Evolutionary conservation across 441 rosid genomes (phyloP).

Genomic region (Populus hybrid): DNA sequence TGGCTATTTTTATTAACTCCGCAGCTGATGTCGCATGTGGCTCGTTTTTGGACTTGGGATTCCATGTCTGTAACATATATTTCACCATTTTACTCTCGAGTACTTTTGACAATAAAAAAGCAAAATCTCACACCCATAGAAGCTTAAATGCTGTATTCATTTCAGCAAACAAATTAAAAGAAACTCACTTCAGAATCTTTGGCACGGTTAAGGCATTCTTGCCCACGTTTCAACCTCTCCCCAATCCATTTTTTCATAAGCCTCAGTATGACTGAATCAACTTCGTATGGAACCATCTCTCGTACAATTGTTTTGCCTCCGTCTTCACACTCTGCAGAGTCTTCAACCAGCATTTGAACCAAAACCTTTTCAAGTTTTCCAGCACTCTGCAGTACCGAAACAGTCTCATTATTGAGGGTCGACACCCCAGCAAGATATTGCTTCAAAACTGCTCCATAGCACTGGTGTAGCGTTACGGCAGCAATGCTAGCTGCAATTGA

Average conservation of each 20-base stretch:
- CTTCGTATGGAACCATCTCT: constrained; percentile 89
- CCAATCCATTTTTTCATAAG: constrained; percentile 70
- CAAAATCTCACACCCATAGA: not conserved
- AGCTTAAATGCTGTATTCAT: not conserved
- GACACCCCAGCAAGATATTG: constrained; percentile 55
- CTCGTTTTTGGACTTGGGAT: constrained; percentile 82
- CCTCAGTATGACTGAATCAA: constrained; percentile 57
- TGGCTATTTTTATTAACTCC: constrained; percentile 58
- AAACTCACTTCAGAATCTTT: constrained; percentile 71
- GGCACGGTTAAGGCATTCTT: constrained; percentile 51
- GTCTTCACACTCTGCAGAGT: constrained; percentile 72
- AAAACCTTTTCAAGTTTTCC: constrained; percentile 76
- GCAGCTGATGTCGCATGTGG: constrained; percentile 74
- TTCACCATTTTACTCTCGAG: constrained; percentile 2
- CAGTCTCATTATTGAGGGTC: constrained; percentile 47
- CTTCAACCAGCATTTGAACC: constrained; percentile 92
- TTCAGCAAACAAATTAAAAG: not conserved
- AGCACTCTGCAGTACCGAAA: constrained; percentile 69
- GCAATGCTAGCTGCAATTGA: constrained; percentile 66
- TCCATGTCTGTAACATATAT: constrained; percentile 70
- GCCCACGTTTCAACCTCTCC: constrained; percentile 49
- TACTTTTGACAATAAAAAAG: not conserved
- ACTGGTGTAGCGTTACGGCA: constrained; percentile 64
- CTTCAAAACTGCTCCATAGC: constrained; percentile 73
- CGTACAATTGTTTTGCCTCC: constrained; percentile 77